Percentiles rank a stretch among this genome's conserved stretches.
phyloP scores from a whole-genome alignment of 305 asterid genomes.

The Fraxinus sp. region DNA sequence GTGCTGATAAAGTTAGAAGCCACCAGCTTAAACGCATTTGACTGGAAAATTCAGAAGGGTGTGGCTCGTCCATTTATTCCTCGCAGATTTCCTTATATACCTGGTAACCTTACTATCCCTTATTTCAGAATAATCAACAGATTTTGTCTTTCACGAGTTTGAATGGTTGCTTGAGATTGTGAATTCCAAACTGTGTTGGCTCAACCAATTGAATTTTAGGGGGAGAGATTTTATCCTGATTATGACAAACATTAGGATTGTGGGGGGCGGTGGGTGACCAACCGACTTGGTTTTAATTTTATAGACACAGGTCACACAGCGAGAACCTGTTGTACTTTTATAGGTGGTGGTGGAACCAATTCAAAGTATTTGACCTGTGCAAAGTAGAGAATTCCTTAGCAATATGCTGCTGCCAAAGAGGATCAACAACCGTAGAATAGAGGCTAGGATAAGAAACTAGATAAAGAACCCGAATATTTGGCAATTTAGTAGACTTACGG shows the following conservation, averaged over 20 bases:
- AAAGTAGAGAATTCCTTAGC: too few species aligned
- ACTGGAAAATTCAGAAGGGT: slow-evolving; percentile 78
- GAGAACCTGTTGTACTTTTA: too few species aligned
- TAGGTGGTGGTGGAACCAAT: too few species aligned
- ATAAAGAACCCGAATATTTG: too few species aligned
- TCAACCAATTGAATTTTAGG: neutral
- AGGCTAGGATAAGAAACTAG: too few species aligned
- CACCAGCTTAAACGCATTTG: slow-evolving; percentile 59
- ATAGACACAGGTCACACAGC: too few species aligned
- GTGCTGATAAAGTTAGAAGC: slow-evolving; percentile 78
- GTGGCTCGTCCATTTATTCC: slow-evolving; percentile 60
- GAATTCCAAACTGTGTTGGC: neutral
- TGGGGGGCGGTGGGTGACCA: too few species aligned
- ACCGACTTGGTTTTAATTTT: too few species aligned
- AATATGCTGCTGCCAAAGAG: too few species aligned
- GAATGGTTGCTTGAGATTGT: neutral
- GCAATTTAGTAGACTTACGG: too few species aligned
- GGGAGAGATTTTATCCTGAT: neutral
- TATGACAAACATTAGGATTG: neutral
- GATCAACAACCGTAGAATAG: too few species aligned
- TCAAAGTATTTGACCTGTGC: too few species aligned
- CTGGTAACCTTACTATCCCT: slow-evolving; percentile 38
- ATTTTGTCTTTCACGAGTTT: neutral
- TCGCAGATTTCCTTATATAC: slow-evolving; percentile 62
- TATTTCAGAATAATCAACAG: slow-evolving; percentile 26